Percentiles rank a stretch among this genome's conserved stretches.
These are phyloP conservation scores for Chalaropsis thielavioides DNA, from an alignment of 2,329 filamentous ascomycete genomes.

Conservation along the genomic window DNA sequence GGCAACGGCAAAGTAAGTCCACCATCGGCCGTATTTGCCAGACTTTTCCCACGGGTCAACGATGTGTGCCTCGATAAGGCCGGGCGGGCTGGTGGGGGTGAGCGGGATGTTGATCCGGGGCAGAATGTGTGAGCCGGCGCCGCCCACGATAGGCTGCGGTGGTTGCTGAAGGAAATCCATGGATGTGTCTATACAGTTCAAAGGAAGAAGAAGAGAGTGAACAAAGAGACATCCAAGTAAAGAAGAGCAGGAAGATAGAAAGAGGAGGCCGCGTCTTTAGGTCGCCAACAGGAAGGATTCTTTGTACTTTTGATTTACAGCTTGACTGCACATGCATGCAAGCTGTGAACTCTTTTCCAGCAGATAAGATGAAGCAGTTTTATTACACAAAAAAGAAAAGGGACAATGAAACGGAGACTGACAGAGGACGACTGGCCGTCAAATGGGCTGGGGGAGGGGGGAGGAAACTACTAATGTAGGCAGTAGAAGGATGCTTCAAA, in stretches of 20 bases:
- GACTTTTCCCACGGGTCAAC: conserved; percentile 69
- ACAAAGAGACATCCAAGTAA: neutral
- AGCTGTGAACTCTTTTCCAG: neutral
- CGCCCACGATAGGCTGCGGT: conserved; percentile 26
- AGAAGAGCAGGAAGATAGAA: neutral
- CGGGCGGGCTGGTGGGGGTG: conserved; percentile 44
- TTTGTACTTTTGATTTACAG: neutral
- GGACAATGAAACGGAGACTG: neutral
- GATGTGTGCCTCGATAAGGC: conserved; percentile 46
- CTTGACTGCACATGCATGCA: neutral
- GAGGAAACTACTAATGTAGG: conserved; percentile 1
- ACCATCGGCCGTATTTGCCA: conserved; percentile 73
- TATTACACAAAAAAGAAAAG: neutral
- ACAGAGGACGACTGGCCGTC: neutral
- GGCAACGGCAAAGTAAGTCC: conserved; percentile 74
- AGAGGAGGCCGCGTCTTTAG: neutral
- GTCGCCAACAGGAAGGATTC: neutral
- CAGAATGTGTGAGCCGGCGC: neutral
- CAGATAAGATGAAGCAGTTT: neutral
- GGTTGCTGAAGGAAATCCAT: conserved; percentile 21
- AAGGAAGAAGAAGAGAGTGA: neutral
- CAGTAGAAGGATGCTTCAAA: neutral
- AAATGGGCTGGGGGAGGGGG: neutral
- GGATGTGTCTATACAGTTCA: neutral
- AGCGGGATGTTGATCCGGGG: conserved; percentile 40